Evolutionary conservation across 2,329 filamentous ascomycete genomes (phyloP).

Genomic region (Emergomyces pasteurianus): DNA sequence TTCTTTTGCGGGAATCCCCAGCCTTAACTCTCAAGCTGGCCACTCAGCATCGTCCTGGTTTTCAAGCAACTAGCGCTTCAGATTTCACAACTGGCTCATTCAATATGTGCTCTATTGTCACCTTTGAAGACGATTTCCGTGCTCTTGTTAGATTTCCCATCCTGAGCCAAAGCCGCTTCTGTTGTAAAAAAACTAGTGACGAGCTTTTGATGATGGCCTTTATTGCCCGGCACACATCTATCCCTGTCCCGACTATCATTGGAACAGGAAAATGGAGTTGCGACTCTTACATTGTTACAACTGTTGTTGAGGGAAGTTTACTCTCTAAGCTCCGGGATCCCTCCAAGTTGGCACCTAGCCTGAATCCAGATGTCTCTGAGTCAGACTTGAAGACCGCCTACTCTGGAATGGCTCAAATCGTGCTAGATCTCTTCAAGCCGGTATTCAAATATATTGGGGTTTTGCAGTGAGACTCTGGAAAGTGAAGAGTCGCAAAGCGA

Average conservation of each 20-base stretch:
- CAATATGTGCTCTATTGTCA: conserved; percentile 15
- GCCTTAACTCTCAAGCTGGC: conserved; percentile 8
- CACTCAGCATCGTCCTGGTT: conserved; percentile 2
- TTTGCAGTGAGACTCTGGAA: neutral
- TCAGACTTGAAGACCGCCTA: conserved; percentile 8
- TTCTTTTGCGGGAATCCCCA: conserved; percentile 3
- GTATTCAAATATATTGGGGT: conserved; percentile 9
- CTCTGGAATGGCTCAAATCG: conserved; percentile 7
- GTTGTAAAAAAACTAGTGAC: conserved; percentile 3
- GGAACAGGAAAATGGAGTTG: neutral
- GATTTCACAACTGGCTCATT: conserved; percentile 10
- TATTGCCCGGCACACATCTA: conserved; percentile 2
- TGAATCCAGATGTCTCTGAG: conserved; percentile 8
- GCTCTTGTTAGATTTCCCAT: conserved; percentile 14
- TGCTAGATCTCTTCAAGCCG: conserved; percentile 8
- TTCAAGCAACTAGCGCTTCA: conserved; percentile 1
- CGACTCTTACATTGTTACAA: conserved; percentile 4
- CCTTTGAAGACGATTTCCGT: conserved; percentile 12
- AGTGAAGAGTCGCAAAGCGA: conserved; percentile 3
- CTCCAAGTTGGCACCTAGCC: neutral
- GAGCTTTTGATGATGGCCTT: conserved; percentile 2
- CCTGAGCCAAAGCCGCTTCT: conserved; percentile 2
- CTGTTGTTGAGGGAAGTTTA: conserved; percentile 9
- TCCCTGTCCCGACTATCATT: conserved; percentile 4
- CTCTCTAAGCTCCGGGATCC: conserved; percentile 11